Evolutionary conservation across 768 basidiomycete genomes (phyloP), one percentile per base, ranked within the genome.

Genomic region (Pluteus cervinus): DNA sequence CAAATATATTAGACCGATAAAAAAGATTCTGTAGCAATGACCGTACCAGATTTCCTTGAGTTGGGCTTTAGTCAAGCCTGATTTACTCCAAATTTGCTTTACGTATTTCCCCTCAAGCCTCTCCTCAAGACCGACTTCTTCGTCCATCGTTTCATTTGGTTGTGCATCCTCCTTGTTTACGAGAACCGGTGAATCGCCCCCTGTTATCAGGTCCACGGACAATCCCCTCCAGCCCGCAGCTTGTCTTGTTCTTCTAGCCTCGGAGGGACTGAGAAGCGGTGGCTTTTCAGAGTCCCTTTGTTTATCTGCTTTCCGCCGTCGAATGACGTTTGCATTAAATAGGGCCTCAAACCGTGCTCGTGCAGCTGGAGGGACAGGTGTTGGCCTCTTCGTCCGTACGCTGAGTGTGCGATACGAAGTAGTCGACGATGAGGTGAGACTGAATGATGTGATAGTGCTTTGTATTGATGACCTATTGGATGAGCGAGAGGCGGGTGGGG

Each of bases 141-240:
- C 65, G 35, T 68, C 63, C 15, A 52, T 54, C 3, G 46, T 34
- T 18, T 56, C 60, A 12, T 33, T 37, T 11, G 9, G n/a, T 3
- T 21, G 24, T 3, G 34, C 45, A 16, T 49, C 41, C 12, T 42
- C 33, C 23, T 41, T 20, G 37, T 17, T 29, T 1, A 40, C 26
- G 22, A 37, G 40, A 5, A 29, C 35, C 22, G 47, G 32, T 5
- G 45, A 29, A 36, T 57, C 53, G 24, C 62, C 65, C 23, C 66
- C 68, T 2, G 73, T 71, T 36, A 79, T 75, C 36, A 80, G 56
- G 52, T 86, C 84, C 20, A 85, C 74, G 1, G 81, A 82, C 26
- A 81, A 52, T 7, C 77, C 83, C 29, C 82, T 65, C 86, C 86
- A 89, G 3, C 86, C 86, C 3, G 74, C 76, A 1, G 81, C 78